Evolutionary conservation across 106 monocot genomes (phyloP), one percentile per base, ranked within the genome.

Genomic region (Dioscorea alata): DNA sequence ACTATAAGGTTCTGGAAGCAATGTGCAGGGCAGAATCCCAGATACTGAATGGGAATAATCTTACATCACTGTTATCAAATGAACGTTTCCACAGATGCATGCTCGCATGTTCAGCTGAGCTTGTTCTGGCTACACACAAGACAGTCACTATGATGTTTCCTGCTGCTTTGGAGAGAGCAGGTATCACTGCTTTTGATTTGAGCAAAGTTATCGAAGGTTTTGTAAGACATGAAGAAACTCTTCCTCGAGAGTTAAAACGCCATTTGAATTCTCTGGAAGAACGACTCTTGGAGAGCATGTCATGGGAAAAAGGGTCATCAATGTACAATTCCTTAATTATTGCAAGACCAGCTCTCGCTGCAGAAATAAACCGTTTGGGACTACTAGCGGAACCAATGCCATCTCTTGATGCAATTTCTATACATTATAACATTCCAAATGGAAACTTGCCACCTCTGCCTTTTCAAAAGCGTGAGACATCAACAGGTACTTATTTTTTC

Each of bases 271-370:
- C 86, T 4, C 63, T 97, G 70, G 97, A 97, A 70, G 97, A 97
- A 67, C 70, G 86, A 33, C 85, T 97, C 49, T 63, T 97, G 31
- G 97, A 97, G 82, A 92, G 87, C 64, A 73, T 97, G 81, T 86
- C 86, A 23, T 97, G 97, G 97, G 92, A 97, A 71, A 97, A 97
- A 63, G 97, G 97, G 3, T 97, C 97, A 8, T 85, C 86, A 18
- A 84, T 97, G 92, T 97, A 92, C 63, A 89, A 92, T 68, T 92
- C 87, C 57, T 79, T 97, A 71, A 87, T 92, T 66, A 83, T 97
- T 49, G 97, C 97, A 42, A 97, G 73, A 48, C 92, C 97, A 54
- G 63, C 72, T 12, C 86, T 97, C 53, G 69, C 86, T 66, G 65
- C 76, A 23, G 89, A 92, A 72, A 87, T 97, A 59, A 82, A 79